Percentiles rank a stretch among this genome's conserved stretches.
These are phyloP conservation scores for Sporopachydermia lactativora DNA, from an alignment of 805 yeast species.

Conservation along the genomic window DNA sequence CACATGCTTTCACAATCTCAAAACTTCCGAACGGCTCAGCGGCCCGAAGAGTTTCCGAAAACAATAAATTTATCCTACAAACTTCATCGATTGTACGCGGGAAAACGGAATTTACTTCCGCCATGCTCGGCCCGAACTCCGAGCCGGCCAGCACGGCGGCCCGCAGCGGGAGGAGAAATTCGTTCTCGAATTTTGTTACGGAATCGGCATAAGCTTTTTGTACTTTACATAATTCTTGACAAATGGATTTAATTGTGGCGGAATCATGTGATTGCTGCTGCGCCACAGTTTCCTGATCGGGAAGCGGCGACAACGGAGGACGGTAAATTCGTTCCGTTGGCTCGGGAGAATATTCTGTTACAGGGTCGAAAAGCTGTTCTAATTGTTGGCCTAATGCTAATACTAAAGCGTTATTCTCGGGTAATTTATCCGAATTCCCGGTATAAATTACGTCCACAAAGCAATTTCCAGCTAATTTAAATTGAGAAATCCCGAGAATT, in stretches of 20 bases:
- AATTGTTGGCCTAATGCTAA: conserved; percentile 70
- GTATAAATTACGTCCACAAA: conserved; percentile 67
- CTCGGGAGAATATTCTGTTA: conserved; percentile 87
- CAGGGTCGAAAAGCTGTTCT: conserved; percentile 80
- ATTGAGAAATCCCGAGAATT: conserved; percentile 43
- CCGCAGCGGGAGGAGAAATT: conserved; percentile 66
- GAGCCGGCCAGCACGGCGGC: conserved; percentile 45
- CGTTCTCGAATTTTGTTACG: conserved; percentile 62
- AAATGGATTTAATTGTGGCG: conserved; percentile 32
- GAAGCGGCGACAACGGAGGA: conserved; percentile 26
- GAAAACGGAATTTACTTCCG: conserved; percentile 61
- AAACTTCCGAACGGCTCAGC: conserved; percentile 59
- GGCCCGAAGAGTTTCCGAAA: conserved; percentile 55
- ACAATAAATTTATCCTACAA: conserved; percentile 76
- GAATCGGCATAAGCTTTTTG: conserved; percentile 66
- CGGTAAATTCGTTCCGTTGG: conserved; percentile 56
- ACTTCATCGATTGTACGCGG: conserved; percentile 96
- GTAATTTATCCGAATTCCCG: conserved; percentile 34
- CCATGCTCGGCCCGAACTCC: conserved; percentile 38
- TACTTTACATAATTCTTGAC: conserved; percentile 51
- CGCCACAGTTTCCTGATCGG: conserved; percentile 5
- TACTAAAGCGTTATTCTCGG: conserved; percentile 63
- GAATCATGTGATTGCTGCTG: conserved; percentile 18
- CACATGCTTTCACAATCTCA: conserved; percentile 71
- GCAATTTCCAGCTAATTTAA: conserved; percentile 32